phyloP scores from a whole-genome alignment of 768 basidiomycete species.

The Tricholoma hemisulphureum region DNA sequence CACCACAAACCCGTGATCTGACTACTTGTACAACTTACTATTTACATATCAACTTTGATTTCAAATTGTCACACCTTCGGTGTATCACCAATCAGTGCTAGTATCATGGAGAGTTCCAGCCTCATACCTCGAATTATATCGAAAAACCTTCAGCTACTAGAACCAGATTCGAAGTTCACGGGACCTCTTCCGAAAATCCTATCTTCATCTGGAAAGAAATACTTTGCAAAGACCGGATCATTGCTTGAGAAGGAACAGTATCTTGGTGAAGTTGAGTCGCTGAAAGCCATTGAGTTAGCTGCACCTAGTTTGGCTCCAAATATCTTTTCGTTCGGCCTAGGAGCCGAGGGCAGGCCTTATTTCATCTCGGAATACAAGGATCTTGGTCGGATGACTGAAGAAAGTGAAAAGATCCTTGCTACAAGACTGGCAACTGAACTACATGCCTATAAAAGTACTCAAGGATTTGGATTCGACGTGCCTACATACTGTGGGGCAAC shows the following conservation, averaged over 20 bases:
- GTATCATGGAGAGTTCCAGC: neutral
- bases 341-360: constrained; percentile 46
- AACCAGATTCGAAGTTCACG: constrained; percentile 49
- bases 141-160: constrained; percentile 45
- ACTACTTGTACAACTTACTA: too few relatives aligned
- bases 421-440: constrained; percentile 65
- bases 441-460: constrained; percentile 51
- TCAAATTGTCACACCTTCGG: too few relatives aligned
- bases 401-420: constrained; percentile 51
- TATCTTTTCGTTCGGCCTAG: constrained; percentile 49
- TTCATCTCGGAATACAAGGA: constrained; percentile 78
- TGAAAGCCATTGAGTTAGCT: constrained; percentile 59
- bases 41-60: too few relatives aligned
- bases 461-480: constrained; percentile 67
- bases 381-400: constrained; percentile 44
- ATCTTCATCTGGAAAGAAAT: constrained; percentile 57
- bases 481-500: constrained; percentile 80
- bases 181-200: constrained; percentile 44
- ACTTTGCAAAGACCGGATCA: constrained; percentile 63
- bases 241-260: constrained; percentile 60
- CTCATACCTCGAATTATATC: constrained; percentile 38
- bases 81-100: too few relatives aligned
- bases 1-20: too few relatives aligned
- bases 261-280: constrained; percentile 64
- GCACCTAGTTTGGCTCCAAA: constrained; percentile 66